A percentile compares a stretch with the other conserved stretches of the same genome.
Evolutionary conservation across 345 rosid genomes (phyloP).

Genomic region (Cardamine chenopodiifolia): DNA sequence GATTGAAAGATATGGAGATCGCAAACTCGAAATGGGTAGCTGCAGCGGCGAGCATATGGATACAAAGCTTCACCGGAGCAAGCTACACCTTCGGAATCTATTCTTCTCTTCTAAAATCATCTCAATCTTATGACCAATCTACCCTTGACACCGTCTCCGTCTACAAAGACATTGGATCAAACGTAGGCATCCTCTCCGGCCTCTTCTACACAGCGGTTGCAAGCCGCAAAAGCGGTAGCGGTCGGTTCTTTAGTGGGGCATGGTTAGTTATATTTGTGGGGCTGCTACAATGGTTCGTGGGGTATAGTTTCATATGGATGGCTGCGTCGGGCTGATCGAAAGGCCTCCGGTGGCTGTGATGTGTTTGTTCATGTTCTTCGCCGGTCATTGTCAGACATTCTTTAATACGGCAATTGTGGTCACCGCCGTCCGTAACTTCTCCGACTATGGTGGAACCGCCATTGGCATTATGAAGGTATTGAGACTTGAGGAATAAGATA

Average conservation of each 20-base stretch:
- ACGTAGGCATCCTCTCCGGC: conserved; percentile 79
- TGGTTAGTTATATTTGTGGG: conserved; percentile 77
- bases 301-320: conserved; percentile 84
- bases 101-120: conserved; percentile 75
- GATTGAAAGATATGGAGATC: conserved; percentile 28
- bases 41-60: conserved; percentile 90
- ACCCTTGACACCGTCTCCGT: conserved; percentile 95
- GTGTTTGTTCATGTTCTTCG: conserved; percentile 75
- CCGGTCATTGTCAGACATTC: conserved; percentile 79
- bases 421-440: conserved; percentile 71
- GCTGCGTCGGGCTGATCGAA: conserved; percentile 69
- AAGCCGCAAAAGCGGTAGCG: conserved; percentile 30
- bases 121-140: conserved; percentile 79
- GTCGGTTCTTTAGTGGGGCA: conserved; percentile 51
- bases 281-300: conserved; percentile 64
- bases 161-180: conserved; percentile 91
- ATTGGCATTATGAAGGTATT: conserved; percentile 87
- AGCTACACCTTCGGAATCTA: conserved; percentile 86
- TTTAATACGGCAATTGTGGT: conserved; percentile 75
- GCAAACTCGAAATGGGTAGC: conserved; percentile 67
- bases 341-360: conserved; percentile 68
- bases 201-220: conserved; percentile 70
- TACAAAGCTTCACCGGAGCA: conserved; percentile 73
- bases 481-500: neutral
- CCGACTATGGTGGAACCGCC: conserved; percentile 73